Percentiles rank a stretch among this genome's conserved stretches.
Conservation (phyloP, 306 rosid genomes). For the Quercus suber region DNA sequence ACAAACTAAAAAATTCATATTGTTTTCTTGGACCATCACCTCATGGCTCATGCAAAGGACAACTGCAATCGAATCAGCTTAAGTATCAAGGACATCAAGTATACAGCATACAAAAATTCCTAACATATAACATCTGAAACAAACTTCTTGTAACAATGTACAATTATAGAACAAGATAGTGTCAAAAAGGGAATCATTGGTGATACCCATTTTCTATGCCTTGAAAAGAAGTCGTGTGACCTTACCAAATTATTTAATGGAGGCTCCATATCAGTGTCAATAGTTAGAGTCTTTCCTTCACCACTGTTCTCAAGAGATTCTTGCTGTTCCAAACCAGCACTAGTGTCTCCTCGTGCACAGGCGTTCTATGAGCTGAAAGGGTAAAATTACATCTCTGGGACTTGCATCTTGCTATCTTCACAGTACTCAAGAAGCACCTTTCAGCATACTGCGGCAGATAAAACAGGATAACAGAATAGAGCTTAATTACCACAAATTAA, state of each 20-base stretch:
- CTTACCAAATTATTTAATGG: not conserved
- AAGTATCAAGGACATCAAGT: not conserved
- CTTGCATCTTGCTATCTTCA: constrained; percentile 74
- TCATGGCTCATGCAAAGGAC: not conserved
- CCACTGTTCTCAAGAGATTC: constrained; percentile 44
- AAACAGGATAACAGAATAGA: not conserved
- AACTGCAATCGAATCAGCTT: not conserved
- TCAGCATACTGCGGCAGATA: constrained; percentile 36
- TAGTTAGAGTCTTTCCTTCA: constrained; percentile 59
- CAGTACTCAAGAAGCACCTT: constrained; percentile 36
- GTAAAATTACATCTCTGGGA: constrained; percentile 30
- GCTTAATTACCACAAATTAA: not conserved
- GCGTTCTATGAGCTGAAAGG: constrained; percentile 28
- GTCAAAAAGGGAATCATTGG: no score
- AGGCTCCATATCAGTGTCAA: not conserved
- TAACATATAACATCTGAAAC: not conserved
- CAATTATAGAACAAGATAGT: no score
- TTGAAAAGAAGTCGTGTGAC: no score
- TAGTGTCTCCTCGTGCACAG: constrained; percentile 64
- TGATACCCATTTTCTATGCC: no score
- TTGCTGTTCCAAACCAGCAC: constrained; percentile 60
- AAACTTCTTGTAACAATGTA: no score
- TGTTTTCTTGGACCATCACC: not conserved
- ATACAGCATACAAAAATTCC: not conserved
- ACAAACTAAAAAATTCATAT: no score